Percentiles rank a stretch among this genome's conserved stretches.
These are phyloP conservation scores for Mortierella sp. DNA, from an alignment of 371 early-diverging fungal genomes.

Conservation along the genomic window DNA sequence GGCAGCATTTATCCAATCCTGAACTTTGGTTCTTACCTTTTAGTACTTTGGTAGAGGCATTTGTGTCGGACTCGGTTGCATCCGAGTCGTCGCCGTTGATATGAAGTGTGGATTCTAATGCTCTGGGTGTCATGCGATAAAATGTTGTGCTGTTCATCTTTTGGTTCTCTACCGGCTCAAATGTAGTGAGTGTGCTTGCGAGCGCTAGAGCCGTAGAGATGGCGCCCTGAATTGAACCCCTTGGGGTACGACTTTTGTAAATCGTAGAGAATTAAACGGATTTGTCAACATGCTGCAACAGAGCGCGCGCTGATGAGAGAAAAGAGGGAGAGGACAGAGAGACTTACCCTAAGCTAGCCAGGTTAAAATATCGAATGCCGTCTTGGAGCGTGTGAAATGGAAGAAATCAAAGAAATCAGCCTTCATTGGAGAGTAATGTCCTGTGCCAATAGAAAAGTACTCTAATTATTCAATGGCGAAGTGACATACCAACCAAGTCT, in stretches of 20 bases:
- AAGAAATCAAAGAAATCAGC: neutral
- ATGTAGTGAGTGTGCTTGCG: constrained; percentile 29
- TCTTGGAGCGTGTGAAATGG: constrained; percentile 20
- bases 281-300: neutral
- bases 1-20: neutral
- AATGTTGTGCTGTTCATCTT: constrained; percentile 48
- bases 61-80: constrained; percentile 10
- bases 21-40: neutral
- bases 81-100: constrained; percentile 27
- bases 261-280: neutral
- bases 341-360: constrained; percentile 51
- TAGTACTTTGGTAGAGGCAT: neutral
- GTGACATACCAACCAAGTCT: constrained; percentile 53
- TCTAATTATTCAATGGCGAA: neutral
- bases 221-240: constrained; percentile 56
- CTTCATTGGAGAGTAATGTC: neutral
- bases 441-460: neutral
- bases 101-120: constrained; percentile 20
- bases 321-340: neutral
- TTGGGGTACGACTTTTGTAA: constrained; percentile 55
- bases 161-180: constrained; percentile 55
- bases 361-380: constrained; percentile 48
- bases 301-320: neutral
- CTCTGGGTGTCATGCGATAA: constrained; percentile 50
- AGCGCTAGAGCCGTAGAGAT: constrained; percentile 56